Base-by-base conservation (phyloP, 2,329 filamentous ascomycete genomes). In the Sporothrix phasma region DNA sequence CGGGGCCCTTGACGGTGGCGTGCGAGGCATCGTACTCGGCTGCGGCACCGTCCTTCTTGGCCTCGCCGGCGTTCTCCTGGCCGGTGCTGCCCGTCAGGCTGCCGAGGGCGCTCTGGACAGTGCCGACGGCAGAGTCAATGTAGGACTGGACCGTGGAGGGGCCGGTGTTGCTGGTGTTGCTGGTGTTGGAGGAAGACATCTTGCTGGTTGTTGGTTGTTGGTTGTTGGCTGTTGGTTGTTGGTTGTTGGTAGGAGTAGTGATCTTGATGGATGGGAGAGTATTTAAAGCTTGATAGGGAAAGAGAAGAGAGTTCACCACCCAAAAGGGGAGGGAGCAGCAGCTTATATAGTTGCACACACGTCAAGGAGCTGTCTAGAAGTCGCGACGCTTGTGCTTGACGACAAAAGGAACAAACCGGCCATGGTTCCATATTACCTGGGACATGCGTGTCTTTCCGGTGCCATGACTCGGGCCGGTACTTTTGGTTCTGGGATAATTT, bases 81-180 rank as follows among this genome's bases (percentile, higher is more conserved):
- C 80, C 79, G 2, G 81, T 80, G 79, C 78, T 90, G 70, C 91
- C 92, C 10, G 89, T 92, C 64, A 96, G 66, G 67, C 79, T 82
- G 68, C 90, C 90, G 59, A 94, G 70, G 59, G 81, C 85, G 67
- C 82, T 88, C 77, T 96, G 90, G 61, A 87, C 83, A 63, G 86
- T 80, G 69, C 89, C 90, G 43, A 85, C 81, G 71, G 88, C 89
- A 15, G 83, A 83, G 81, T 92, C 88, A 70, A 90, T 73, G 77
- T 87, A 87, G 64, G 89, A 88, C 81, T 93, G 84, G 72, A 92
- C 81, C 68, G 92, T 94, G 67, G 90, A 95, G 69, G 88, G 83
- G 70, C 75, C 76, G 65, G 76, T 73, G 73, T 76, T 51, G 64
- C 19, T 76, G 65, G 76, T 73, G 73, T 76, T 51, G 64, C 19